phyloP scores from a whole-genome alignment of 2,329 filamentous ascomycete species.

The Lasiodiplodia gonubiensis region DNA sequence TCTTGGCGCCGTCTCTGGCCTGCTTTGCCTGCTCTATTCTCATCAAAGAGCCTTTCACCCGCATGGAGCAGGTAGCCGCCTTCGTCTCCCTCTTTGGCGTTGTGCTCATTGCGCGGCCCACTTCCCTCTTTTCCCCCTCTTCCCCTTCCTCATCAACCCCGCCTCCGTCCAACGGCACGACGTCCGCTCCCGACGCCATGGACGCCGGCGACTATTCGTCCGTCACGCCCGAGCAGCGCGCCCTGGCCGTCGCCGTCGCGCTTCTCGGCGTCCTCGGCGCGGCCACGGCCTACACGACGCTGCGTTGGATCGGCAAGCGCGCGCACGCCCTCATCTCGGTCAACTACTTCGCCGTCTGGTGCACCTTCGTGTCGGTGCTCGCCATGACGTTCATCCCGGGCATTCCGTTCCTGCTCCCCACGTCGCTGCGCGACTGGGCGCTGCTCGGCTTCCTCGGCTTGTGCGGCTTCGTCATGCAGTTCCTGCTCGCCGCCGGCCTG shows the following conservation, averaged over 20 bases:
- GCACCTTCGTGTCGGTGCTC: conserved; percentile 68
- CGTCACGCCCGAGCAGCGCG: conserved; percentile 67
- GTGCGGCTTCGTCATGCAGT: conserved; percentile 84
- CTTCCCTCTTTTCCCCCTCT: conserved; percentile 57
- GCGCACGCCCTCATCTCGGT: conserved; percentile 84
- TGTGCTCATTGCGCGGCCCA: conserved; percentile 79
- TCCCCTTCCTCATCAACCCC: conserved; percentile 40
- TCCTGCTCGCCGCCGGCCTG: conserved; percentile 79
- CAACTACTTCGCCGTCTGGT: conserved; percentile 79
- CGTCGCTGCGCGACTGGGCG: conserved; percentile 64
- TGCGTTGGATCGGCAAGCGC: conserved; percentile 79
- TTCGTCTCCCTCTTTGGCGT: conserved; percentile 79
- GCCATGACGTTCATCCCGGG: conserved; percentile 67
- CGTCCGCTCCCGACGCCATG: conserved; percentile 31
- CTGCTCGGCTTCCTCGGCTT: conserved; percentile 71
- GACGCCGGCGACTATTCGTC: conserved; percentile 46
- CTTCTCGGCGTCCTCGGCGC: conserved; percentile 79
- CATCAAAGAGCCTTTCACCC: conserved; percentile 77
- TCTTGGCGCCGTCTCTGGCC: conserved; percentile 78
- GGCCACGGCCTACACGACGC: conserved; percentile 73
- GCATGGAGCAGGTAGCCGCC: conserved; percentile 76
- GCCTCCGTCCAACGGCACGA: conserved; percentile 41
- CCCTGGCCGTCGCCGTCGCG: conserved; percentile 72
- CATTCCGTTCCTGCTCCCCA: conserved; percentile 63
- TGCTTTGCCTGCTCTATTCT: conserved; percentile 81